Evolutionary conservation across 1,284 basidiomycete genomes (phyloP), one percentile per base, ranked within the genome.

Genomic region (Veloboletus limbatus): DNA sequence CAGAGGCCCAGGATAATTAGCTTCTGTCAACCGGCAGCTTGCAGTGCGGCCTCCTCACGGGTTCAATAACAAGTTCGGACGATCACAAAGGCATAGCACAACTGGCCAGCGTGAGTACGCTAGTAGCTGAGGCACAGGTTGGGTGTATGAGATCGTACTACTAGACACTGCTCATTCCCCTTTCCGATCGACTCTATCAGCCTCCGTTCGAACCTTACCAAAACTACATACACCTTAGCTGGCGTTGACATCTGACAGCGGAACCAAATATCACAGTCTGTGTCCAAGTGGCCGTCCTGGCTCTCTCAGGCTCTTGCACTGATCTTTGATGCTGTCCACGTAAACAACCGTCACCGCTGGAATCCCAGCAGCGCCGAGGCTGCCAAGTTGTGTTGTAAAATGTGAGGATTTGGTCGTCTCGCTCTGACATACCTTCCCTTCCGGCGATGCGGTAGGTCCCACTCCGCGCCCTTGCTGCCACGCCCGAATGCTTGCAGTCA

Each of bases 31-130:
- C 51, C 43, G 47, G 60, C 58, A 54, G 58, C 47, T 40, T 60
- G 59, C 59, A 48, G 60, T 53, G 61, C 56, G 60, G 63, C 63
- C 48, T 65, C 65, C 61, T 58, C 49, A 42, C 61, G 61, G 53
- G 47, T 27, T 38, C 18, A 37, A 35, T 31, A 28, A 49, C 46
- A 47, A 30, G 45, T 34, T 45, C 24, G 40, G 47, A 53, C 37
- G 49, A 59, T 56, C 45, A n/a, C n/a, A 24, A 43, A 38, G 46
- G 39, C 43, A 33, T 32, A 8, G 8, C 30, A 26, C 28, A 35
- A 35, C 25, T n/a, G n/a, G n/a, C n/a, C n/a, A 18, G 42, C 20
- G 38, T 58, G 37, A 40, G 28, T 43, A 28, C 27, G 18, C 26
- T 42, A 40, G 44, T n/a, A 44, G 40, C 42, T 30, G 45, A 49